A percentile compares a stretch with the other conserved stretches of the same genome.
phyloP scores from a whole-genome alignment of 2,329 filamentous ascomycete genomes.

The Aspergillus quadrilineatus region DNA sequence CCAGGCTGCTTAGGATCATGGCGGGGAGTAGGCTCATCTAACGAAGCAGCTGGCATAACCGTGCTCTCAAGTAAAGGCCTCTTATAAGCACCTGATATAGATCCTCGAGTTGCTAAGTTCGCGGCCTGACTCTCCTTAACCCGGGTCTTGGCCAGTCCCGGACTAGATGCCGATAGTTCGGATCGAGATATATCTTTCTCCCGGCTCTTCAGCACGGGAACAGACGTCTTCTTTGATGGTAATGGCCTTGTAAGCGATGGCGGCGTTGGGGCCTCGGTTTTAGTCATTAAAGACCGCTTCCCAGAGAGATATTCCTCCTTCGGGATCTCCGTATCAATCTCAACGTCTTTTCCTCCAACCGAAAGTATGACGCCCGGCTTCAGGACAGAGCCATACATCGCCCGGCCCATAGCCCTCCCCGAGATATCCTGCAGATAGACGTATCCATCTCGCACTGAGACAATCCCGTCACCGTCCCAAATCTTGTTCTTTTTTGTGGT shows the following conservation, averaged over 20 bases:
- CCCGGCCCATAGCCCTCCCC: constrained; percentile 63
- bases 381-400: constrained; percentile 55
- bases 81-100: constrained; percentile 57
- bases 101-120: constrained; percentile 31
- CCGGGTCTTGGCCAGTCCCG: constrained; percentile 14
- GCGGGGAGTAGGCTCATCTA: constrained; percentile 57
- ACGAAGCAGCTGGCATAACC: constrained; percentile 46
- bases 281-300: constrained; percentile 25
- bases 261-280: constrained; percentile 20
- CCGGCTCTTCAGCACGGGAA: constrained; percentile 16
- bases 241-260: constrained; percentile 22
- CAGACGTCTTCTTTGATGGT: constrained; percentile 20
- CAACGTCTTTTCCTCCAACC: constrained; percentile 66
- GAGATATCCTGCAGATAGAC: constrained; percentile 62
- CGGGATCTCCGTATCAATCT: constrained; percentile 62
- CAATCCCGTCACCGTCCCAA: constrained; percentile 71
- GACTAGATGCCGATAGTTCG: neutral
- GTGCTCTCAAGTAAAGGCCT: constrained; percentile 59
- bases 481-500: constrained; percentile 74
- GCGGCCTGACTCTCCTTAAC: constrained; percentile 15
- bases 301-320: constrained; percentile 57
- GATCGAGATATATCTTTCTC: constrained; percentile 6
- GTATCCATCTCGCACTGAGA: constrained; percentile 58
- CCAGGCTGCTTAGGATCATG: constrained; percentile 61
- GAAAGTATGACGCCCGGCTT: constrained; percentile 61